A percentile compares a stretch with the other conserved stretches of the same genome.
phyloP scores from a whole-genome alignment of 805 yeast species.

The Wilhelminamyces savonicus region DNA sequence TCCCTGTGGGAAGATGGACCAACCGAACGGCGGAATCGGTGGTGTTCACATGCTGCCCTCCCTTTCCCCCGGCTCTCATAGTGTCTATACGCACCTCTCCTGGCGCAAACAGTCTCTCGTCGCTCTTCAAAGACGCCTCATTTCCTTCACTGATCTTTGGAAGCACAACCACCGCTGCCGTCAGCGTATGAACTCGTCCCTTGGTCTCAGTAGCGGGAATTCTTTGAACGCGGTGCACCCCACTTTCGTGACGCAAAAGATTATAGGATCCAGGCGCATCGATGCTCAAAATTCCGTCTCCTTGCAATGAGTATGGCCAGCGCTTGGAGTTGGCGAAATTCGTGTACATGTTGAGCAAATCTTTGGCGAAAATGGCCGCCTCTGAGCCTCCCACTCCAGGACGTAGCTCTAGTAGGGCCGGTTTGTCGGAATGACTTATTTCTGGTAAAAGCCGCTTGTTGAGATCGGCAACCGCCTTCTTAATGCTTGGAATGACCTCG shows the following conservation, averaged over 20 bases:
- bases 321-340: conserved; percentile 56
- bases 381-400: conserved; percentile 98
- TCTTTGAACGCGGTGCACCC: conserved; percentile 94
- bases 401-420: conserved; percentile 77
- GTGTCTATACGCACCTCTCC: conserved; percentile 91
- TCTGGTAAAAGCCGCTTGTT: conserved; percentile 65
- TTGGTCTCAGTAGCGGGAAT: conserved; percentile 90
- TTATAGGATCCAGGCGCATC: conserved; percentile 76
- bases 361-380: conserved; percentile 80
- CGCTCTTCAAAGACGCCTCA: conserved; percentile 38
- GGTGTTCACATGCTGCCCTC: conserved; percentile 97
- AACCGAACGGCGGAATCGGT: conserved; percentile 95
- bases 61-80: conserved; percentile 97
- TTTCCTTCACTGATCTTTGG: conserved; percentile 68
- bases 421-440: conserved; percentile 66
- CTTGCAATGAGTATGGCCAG: no score
- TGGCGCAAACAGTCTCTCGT: conserved; percentile 69
- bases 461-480: conserved; percentile 36
- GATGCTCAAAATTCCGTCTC: conserved; percentile 64
- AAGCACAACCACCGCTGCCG: conserved; percentile 90
- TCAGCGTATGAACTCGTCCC: conserved; percentile 92
- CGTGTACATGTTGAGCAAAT: conserved; percentile 75
- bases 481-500: conserved; percentile 39
- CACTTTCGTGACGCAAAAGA: conserved; percentile 75
- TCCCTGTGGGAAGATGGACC: conserved; percentile 88